These are phyloP conservation scores for Ichthyophthirius multifiliis DNA, from an alignment of 169 alveolate species.

Conservation along the genomic window DNA sequence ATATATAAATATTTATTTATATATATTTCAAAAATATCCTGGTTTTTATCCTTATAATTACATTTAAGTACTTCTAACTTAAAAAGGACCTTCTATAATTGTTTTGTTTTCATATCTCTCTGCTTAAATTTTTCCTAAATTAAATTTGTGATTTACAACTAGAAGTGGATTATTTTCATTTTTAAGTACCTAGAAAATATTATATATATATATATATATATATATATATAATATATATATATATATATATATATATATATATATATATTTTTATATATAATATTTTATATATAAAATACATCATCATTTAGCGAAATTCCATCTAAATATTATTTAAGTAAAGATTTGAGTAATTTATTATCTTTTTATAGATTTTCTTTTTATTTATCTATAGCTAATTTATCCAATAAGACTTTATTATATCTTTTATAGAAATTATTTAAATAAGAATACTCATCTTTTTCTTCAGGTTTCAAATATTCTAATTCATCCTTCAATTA, in stretches of 20 bases:
- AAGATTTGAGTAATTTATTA: conserved; percentile 78
- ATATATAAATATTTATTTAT: no score
- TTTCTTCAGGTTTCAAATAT: conserved; percentile 67
- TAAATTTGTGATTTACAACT: conserved; percentile 70
- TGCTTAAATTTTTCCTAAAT: conserved; percentile 59
- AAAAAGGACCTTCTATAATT: conserved; percentile 33
- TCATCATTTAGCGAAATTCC: conserved; percentile 90
- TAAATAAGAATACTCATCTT: conserved; percentile 80
- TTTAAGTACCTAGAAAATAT: conserved; percentile 53
- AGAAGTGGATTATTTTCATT: conserved; percentile 71
- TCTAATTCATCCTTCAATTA: conserved; percentile 68
- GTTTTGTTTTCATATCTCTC: conserved; percentile 41
- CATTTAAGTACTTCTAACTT: conserved; percentile 35
- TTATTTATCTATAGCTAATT: conserved; percentile 85
- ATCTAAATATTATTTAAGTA: conserved; percentile 87
- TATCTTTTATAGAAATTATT: conserved; percentile 89
- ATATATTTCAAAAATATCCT: background rate
- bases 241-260: no score
- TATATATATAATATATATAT: no score
- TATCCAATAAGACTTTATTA: conserved; percentile 87
- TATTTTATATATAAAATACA: conserved; percentile 51
- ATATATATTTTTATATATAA: no score
- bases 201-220: no score
- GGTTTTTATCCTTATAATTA: conserved; percentile 38
- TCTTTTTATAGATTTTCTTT: conserved; percentile 83